These are phyloP conservation scores for Tolypocladium album DNA, from an alignment of 2,329 filamentous ascomycete genomes.

Conservation along the genomic window DNA sequence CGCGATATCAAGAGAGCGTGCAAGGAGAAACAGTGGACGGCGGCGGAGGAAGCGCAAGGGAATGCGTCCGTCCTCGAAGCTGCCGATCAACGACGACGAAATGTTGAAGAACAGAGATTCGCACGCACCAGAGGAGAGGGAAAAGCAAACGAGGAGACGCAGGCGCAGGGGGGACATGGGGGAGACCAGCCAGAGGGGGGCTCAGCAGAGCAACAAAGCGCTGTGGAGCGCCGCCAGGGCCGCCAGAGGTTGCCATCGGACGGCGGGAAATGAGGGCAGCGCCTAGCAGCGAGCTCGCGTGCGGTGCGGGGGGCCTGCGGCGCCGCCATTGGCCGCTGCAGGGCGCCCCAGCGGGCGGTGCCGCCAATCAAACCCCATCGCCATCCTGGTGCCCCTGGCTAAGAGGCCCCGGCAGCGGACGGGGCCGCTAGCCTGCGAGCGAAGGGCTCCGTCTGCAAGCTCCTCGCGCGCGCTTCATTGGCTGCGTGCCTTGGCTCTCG, in stretches of 20 bases:
- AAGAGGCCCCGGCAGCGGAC: background rate
- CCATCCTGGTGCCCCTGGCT: background rate
- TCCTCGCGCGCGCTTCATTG: background rate
- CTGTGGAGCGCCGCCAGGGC: background rate
- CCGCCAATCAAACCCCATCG: conserved; percentile 4
- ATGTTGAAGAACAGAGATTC: background rate
- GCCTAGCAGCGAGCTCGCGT: background rate
- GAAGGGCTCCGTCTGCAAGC: background rate
- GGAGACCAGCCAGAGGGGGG: background rate
- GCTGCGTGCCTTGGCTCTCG: background rate
- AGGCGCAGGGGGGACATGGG: background rate
- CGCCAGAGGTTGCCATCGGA: background rate
- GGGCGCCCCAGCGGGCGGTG: background rate
- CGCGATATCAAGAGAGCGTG: background rate
- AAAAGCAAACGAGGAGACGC: background rate
- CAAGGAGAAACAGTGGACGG: background rate
- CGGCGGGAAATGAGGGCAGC: conserved; percentile 6
- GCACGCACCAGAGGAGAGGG: background rate
- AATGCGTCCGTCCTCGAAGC: background rate
- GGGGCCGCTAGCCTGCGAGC: background rate
- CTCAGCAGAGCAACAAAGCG: background rate
- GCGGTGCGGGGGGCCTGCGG: conserved; percentile 2
- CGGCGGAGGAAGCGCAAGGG: background rate
- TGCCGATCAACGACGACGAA: background rate
- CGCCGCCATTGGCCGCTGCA: conserved; percentile 2